Evolutionary conservation across 1,284 basidiomycete genomes (phyloP).

Genomic region (Leccinum subrobustum): DNA sequence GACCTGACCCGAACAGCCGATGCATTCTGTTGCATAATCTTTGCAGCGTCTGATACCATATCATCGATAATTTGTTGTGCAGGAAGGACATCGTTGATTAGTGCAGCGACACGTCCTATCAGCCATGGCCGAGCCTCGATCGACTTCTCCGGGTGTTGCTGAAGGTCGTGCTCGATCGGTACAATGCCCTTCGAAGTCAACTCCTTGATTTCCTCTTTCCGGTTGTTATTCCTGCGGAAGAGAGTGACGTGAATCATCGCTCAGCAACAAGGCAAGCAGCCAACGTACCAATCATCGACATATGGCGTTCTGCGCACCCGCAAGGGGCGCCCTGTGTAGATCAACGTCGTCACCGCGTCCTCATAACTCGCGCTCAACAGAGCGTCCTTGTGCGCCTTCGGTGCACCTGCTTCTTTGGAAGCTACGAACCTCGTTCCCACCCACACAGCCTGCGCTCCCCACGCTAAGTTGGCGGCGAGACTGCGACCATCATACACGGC

Average conservation of each 20-base stretch:
- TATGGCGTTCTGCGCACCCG: slow-evolving; percentile 81
- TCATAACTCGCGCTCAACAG: slow-evolving; percentile 64
- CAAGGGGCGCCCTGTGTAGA: slow-evolving; percentile 87
- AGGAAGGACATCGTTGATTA: slow-evolving; percentile 73
- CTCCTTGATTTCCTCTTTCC: slow-evolving; percentile 72
- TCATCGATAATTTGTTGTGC: slow-evolving; percentile 80
- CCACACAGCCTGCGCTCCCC: slow-evolving; percentile 79
- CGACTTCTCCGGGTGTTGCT: slow-evolving; percentile 75
- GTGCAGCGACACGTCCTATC: slow-evolving; percentile 77
- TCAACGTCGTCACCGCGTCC: slow-evolving; percentile 76
- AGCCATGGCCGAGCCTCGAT: slow-evolving; percentile 60
- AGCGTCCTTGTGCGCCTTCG: slow-evolving; percentile 81
- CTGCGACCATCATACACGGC: slow-evolving; percentile 85
- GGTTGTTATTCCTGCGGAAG: slow-evolving; percentile 55
- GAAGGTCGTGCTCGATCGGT: slow-evolving; percentile 68
- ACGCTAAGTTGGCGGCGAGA: slow-evolving; percentile 82
- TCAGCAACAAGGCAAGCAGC: not conserved
- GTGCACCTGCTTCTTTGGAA: slow-evolving; percentile 74
- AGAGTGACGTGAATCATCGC: slow-evolving; percentile 6
- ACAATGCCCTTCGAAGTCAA: slow-evolving; percentile 77
- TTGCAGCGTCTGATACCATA: slow-evolving; percentile 73
- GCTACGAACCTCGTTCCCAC: slow-evolving; percentile 90
- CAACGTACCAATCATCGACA: slow-evolving; percentile 68
- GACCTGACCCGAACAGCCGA: slow-evolving; percentile 41
- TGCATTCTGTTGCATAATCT: slow-evolving; percentile 41